phyloP scores from a whole-genome alignment of 2,329 filamentous ascomycete genomes.

The Aspergillus sp. region DNA sequence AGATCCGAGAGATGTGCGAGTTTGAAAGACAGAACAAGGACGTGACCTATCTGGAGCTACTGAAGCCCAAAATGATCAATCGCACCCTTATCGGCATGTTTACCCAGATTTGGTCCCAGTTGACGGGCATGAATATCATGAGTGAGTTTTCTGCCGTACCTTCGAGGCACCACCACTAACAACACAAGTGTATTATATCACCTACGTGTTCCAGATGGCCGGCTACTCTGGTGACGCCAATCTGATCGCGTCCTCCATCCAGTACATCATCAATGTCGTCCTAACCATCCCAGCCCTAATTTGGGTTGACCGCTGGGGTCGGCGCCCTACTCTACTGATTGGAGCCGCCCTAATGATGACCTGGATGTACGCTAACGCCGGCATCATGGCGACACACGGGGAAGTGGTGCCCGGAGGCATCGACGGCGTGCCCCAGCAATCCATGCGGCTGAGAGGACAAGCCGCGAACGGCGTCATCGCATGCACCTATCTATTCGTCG shows the following conservation, averaged over 20 bases:
- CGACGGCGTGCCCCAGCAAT: slow-evolving; percentile 31
- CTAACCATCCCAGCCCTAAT: slow-evolving; percentile 78
- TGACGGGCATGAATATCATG: slow-evolving; percentile 76
- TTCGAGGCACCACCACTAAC: background rate
- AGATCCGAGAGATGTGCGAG: slow-evolving; percentile 70
- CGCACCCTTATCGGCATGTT: slow-evolving; percentile 70
- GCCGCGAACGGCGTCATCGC: slow-evolving; percentile 67
- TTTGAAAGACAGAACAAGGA: slow-evolving; percentile 72
- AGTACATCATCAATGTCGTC: slow-evolving; percentile 75
- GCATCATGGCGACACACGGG: slow-evolving; percentile 40
- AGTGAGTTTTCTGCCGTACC: slow-evolving; percentile 23
- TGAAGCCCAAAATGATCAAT: slow-evolving; percentile 71
- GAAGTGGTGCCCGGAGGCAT: slow-evolving; percentile 40
- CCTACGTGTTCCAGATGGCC: slow-evolving; percentile 67
- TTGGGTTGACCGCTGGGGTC: slow-evolving; percentile 73
- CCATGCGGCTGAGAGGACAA: slow-evolving; percentile 38
- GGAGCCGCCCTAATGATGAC: slow-evolving; percentile 63
- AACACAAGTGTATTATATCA: slow-evolving; percentile 61
- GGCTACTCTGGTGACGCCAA: slow-evolving; percentile 59
- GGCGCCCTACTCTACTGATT: slow-evolving; percentile 63
- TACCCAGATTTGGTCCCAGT: slow-evolving; percentile 72
- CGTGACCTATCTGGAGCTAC: slow-evolving; percentile 69
- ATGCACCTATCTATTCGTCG: slow-evolving; percentile 73
- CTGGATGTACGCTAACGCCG: slow-evolving; percentile 44
- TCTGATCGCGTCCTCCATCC: slow-evolving; percentile 65